phyloP scores from a whole-genome alignment of 371 early-diverging fungal species.

The Smittium mucronatum region DNA sequence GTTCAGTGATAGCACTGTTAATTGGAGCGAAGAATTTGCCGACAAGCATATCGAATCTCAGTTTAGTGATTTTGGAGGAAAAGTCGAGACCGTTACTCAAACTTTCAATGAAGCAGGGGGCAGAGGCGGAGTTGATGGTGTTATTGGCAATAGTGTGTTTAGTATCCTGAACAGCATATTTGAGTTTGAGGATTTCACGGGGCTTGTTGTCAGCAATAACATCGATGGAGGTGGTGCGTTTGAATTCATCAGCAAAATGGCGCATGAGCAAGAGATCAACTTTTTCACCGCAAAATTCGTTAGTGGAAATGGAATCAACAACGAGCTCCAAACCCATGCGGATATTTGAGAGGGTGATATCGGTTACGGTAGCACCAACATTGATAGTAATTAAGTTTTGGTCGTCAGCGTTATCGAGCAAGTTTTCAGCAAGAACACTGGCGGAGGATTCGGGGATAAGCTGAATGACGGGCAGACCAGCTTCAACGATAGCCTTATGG shows the following conservation, averaged over 20 bases:
- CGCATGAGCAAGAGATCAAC: conserved; percentile 81
- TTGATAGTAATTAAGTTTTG: conserved; percentile 79
- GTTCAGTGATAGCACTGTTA: conserved; percentile 55
- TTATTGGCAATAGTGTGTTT: conserved; percentile 76
- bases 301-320: conserved; percentile 69
- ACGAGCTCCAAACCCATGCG: conserved; percentile 84
- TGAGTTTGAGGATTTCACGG: conserved; percentile 70
- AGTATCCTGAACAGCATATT: conserved; percentile 73
- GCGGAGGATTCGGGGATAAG: conserved; percentile 93
- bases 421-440: conserved; percentile 87
- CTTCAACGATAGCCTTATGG: conserved; percentile 63
- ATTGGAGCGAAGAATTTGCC: conserved; percentile 65
- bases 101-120: conserved; percentile 86
- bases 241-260: conserved; percentile 77
- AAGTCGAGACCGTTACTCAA: conserved; percentile 90
- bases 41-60: conserved; percentile 84
- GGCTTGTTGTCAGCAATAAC: conserved; percentile 45
- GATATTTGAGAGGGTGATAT: conserved; percentile 75
- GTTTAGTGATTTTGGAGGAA: conserved; percentile 71
- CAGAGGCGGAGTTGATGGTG: conserved; percentile 42
- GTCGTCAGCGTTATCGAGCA: conserved; percentile 42
- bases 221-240: conserved; percentile 70
- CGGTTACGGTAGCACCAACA: conserved; percentile 92
- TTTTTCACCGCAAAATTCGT: conserved; percentile 78
- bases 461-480: conserved; percentile 80